Base-by-base conservation (phyloP, 768 basidiomycete genomes). In the Macrolepiota fuliginosa region DNA sequence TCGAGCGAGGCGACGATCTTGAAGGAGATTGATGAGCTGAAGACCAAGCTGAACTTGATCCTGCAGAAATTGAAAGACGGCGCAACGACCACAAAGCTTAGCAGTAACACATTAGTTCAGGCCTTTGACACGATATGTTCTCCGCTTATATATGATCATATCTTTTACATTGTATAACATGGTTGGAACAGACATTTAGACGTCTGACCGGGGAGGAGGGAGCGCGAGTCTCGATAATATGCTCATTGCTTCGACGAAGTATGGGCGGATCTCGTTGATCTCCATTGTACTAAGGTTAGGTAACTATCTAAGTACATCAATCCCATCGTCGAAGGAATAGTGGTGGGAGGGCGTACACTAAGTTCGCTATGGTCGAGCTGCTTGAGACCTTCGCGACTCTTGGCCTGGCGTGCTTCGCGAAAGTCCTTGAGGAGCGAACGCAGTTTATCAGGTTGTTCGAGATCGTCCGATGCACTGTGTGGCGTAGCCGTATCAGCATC, bases 381-480 rank as follows among this genome's bases (percentile, higher is more conserved):
- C 62, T 82, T 80, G 1, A 98, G 76, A 80, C 95, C 95, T 58
- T 91, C 86, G 63, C 96, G 78, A 75, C 91, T 89, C 71, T 99
- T 99, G 7, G 95, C 91, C 72, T 98, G 96, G 40, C 97, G 83
- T 12, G 92, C 93, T 77, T 98, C 96, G 12, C 96, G 89, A n/a
- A 98, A 79, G 70, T 97, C 95, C 72, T 98, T 96, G 19, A 98
- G 81, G 1, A 98, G 75, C 4, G 88, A 88, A 4, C 92, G 85
- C 22, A 98, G 77, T 66, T 86, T 90, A 58, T 97, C 94, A 3
- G 95, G 86, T 61, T 88, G 86, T 57, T 89, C 84, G 7, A 98
- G 77, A 66, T 99, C 96, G 69, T 98, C 96, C 9, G 93, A 82
- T 0, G 96, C 96, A 0, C 96, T 98, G 58, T 10, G 45, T 24